These are phyloP conservation scores for Pleurotus citrinopileatus DNA, from an alignment of 768 basidiomycete species.

Conservation along the genomic window DNA sequence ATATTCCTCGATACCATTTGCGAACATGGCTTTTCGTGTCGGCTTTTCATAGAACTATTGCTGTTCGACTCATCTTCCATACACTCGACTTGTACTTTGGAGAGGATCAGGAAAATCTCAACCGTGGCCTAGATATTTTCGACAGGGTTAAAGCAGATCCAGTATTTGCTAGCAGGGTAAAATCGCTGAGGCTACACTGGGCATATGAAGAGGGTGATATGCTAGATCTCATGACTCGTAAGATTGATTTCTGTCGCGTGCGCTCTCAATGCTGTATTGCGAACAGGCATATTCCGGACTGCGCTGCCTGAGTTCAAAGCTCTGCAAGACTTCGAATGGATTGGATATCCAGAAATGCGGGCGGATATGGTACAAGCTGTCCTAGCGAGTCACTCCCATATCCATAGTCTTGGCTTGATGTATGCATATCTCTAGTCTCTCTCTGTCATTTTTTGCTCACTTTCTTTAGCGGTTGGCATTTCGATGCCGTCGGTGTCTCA, in stretches of 20 bases:
- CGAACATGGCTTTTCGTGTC: conserved; percentile 70
- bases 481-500: conserved; percentile 69
- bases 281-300: conserved; percentile 55
- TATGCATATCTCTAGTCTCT: conserved; percentile 21
- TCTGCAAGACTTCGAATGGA: conserved; percentile 68
- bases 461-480: conserved; percentile 61
- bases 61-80: conserved; percentile 61
- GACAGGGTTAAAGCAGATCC: conserved; percentile 64
- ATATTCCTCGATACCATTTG: conserved; percentile 63
- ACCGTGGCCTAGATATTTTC: conserved; percentile 63
- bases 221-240: conserved; percentile 57
- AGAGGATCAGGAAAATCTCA: conserved; percentile 58
- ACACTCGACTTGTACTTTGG: conserved; percentile 68
- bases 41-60: conserved; percentile 61
- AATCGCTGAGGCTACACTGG: conserved; percentile 63
- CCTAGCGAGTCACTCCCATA: conserved; percentile 47
- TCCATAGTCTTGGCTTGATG: conserved; percentile 60
- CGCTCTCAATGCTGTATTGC: no score
- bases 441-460: not conserved
- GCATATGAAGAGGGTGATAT: conserved; percentile 68
- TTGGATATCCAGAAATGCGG: conserved; percentile 70
- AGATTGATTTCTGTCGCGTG: no score
- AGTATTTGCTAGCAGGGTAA: conserved; percentile 56
- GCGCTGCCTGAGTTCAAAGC: conserved; percentile 62
- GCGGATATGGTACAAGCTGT: conserved; percentile 65